Evolutionary conservation across 2,329 filamentous ascomycete genomes (phyloP).

Genomic region (Amphichorda felina): DNA sequence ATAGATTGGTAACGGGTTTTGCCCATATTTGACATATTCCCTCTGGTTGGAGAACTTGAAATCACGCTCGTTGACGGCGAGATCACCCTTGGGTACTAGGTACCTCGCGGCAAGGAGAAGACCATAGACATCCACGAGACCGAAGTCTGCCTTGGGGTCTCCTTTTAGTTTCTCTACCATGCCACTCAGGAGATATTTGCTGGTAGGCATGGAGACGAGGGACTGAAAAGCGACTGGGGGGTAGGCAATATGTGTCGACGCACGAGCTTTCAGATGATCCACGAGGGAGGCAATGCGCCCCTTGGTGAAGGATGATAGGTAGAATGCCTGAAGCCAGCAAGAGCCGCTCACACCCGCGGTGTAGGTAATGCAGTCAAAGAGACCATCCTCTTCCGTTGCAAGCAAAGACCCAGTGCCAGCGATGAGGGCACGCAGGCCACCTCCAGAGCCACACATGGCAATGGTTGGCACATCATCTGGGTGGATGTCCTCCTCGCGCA

Average conservation of each 20-base stretch:
- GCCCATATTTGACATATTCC: slow-evolving; percentile 61
- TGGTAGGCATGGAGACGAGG: slow-evolving; percentile 80
- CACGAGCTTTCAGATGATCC: slow-evolving; percentile 73
- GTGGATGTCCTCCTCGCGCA: slow-evolving; percentile 72
- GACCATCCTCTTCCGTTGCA: slow-evolving; percentile 70
- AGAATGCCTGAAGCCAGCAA: slow-evolving; percentile 88
- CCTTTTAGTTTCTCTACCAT: slow-evolving; percentile 87
- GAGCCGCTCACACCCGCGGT: slow-evolving; percentile 91
- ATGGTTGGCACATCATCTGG: slow-evolving; percentile 89
- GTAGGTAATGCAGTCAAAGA: slow-evolving; percentile 92
- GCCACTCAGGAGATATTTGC: slow-evolving; percentile 79
- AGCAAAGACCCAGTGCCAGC: slow-evolving; percentile 82
- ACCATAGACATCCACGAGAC: slow-evolving; percentile 88
- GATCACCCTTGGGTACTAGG: slow-evolving; percentile 71
- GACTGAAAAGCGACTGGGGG: slow-evolving; percentile 73
- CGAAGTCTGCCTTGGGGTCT: slow-evolving; percentile 58
- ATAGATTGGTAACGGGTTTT: slow-evolving; percentile 85
- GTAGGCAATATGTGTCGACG: slow-evolving; percentile 85
- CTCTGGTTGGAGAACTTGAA: slow-evolving; percentile 87
- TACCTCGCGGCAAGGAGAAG: slow-evolving; percentile 73
- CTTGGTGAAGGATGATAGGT: slow-evolving; percentile 58
- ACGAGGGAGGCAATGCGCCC: slow-evolving; percentile 59
- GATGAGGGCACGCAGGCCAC: slow-evolving; percentile 79
- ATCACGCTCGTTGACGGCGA: slow-evolving; percentile 60
- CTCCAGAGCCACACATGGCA: slow-evolving; percentile 88